Conservation (phyloP, 2,329 filamentous ascomycete genomes). For the Diaporthe eres region DNA sequence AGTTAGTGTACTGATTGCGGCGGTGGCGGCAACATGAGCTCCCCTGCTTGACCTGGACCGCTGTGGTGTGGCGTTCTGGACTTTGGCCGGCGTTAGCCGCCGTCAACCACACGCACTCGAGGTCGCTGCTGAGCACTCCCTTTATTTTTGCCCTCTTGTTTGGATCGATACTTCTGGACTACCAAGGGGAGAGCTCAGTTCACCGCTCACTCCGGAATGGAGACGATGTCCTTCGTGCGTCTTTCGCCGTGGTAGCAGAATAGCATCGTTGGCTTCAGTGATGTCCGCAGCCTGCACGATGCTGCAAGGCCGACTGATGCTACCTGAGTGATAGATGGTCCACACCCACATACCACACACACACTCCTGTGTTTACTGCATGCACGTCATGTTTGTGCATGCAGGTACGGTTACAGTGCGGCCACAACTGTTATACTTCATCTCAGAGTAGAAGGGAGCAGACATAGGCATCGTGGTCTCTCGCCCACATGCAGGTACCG, state of each 20-base stretch:
- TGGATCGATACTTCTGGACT: neutral
- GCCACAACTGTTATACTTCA: neutral
- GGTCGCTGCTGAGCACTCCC: neutral
- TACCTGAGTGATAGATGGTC: neutral
- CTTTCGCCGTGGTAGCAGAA: neutral
- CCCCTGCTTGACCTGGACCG: neutral
- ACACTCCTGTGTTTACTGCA: neutral
- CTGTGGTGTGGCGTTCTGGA: neutral
- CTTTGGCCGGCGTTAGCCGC: neutral
- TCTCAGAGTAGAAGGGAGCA: neutral
- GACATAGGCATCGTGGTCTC: neutral
- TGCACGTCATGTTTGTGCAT: conserved; percentile 1
- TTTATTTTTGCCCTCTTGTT: neutral
- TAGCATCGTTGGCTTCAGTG: too few species aligned
- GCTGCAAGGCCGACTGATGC: neutral
- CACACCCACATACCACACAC: neutral
- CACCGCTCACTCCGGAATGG: too few species aligned
- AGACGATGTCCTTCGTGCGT: neutral
- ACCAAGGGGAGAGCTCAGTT: neutral
- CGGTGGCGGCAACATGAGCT: neutral
- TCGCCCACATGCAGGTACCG: neutral
- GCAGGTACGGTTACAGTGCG: conserved; percentile 16
- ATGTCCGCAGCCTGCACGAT: neutral
- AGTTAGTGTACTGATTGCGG: neutral
- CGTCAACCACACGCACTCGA: neutral